phyloP scores from a whole-genome alignment of 2,329 filamentous ascomycete species.

The Colletotrichum tamarilloi region DNA sequence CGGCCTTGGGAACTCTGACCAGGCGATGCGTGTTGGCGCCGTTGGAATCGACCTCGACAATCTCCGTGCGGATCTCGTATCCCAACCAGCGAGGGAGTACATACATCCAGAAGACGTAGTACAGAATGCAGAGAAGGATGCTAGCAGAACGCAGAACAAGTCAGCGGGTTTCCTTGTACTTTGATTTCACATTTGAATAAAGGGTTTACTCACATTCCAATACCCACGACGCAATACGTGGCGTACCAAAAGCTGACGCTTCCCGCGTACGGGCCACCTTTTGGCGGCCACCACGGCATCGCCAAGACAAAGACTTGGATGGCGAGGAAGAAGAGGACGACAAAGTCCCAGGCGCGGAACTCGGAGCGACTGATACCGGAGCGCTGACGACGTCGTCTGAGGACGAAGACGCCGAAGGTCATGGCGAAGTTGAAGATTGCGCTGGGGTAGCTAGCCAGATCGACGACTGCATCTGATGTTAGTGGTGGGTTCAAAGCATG shows the following conservation, averaged over 20 bases:
- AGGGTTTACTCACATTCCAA: constrained; percentile 66
- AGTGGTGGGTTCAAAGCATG: not conserved
- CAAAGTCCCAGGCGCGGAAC: constrained; percentile 69
- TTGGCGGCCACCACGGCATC: constrained; percentile 79
- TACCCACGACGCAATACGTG: constrained; percentile 73
- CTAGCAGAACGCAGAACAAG: constrained; percentile 43
- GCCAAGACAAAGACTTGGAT: constrained; percentile 71
- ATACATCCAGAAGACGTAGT: constrained; percentile 70
- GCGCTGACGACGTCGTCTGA: constrained; percentile 64
- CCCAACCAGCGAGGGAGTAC: constrained; percentile 62
- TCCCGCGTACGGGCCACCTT: constrained; percentile 66
- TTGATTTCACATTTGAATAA: not conserved
- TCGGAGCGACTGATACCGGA: constrained; percentile 59
- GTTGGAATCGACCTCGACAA: constrained; percentile 58
- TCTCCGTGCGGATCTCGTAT: constrained; percentile 67
- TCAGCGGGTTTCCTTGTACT: not conserved
- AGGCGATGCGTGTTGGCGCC: constrained; percentile 58
- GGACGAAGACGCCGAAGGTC: constrained; percentile 66
- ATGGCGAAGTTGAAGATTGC: constrained; percentile 69
- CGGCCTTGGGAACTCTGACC: constrained; percentile 62
- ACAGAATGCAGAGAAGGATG: constrained; percentile 63
- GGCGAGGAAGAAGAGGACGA: constrained; percentile 69
- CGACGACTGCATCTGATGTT: constrained; percentile 58
- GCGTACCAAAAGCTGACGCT: constrained; percentile 81
- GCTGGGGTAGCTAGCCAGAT: constrained; percentile 67